phyloP scores from a whole-genome alignment of 768 basidiomycete genomes.

The Macrolepiota fuliginosa region DNA sequence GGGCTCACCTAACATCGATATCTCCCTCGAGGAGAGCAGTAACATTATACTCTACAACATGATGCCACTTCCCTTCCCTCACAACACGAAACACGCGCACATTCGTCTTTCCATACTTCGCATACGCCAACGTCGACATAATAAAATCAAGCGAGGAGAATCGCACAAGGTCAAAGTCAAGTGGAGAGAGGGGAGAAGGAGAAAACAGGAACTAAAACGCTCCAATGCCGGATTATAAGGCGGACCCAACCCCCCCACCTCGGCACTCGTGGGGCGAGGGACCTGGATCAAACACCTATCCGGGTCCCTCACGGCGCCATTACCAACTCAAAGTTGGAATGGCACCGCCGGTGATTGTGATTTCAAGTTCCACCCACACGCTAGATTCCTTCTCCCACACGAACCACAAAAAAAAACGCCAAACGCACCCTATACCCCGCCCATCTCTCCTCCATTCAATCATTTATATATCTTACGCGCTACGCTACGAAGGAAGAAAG shows the following conservation, averaged over 20 bases:
- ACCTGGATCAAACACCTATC: background rate
- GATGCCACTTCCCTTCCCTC: conserved; percentile 61
- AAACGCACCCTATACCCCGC: background rate
- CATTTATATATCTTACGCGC: background rate
- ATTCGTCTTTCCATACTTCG: conserved; percentile 87
- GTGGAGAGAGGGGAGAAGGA: background rate
- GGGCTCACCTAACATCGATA: conserved; percentile 64
- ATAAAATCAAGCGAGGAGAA: background rate
- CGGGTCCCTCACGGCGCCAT: background rate
- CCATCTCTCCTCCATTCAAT: background rate
- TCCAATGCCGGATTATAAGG: background rate
- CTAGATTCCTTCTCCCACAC: background rate
- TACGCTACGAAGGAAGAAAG: too few species aligned
- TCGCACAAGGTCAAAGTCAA: background rate
- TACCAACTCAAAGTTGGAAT: background rate
- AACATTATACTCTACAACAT: conserved; percentile 85
- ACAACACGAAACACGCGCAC: conserved; percentile 87
- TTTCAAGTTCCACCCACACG: background rate
- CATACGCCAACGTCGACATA: conserved; percentile 32
- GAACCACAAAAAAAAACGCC: background rate
- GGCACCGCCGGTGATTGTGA: background rate
- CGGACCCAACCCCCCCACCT: background rate
- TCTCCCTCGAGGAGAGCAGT: conserved; percentile 79
- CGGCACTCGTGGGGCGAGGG: background rate
- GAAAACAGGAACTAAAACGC: background rate